Evolutionary conservation across 1,284 basidiomycete species (phyloP).

Genomic region (Xerocomus amazonicus): DNA sequence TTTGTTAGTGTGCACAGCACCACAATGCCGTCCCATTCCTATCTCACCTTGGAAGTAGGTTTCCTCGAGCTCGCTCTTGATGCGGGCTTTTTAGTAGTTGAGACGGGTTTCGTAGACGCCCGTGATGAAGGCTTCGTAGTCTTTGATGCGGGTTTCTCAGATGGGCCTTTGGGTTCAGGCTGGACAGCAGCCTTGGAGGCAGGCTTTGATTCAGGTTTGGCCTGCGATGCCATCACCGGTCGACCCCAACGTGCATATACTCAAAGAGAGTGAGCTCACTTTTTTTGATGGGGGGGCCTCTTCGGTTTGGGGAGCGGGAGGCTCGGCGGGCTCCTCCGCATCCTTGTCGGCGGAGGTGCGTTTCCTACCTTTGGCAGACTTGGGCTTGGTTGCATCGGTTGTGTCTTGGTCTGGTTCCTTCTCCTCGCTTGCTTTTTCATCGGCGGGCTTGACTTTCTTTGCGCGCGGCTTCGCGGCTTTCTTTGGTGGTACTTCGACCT

Average conservation of each 20-base stretch:
- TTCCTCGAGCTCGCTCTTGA: conserved; percentile 42
- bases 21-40: not conserved
- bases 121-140: conserved; percentile 34
- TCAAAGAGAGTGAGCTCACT: conserved; percentile 29
- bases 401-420: conserved; percentile 35
- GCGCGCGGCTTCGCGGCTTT: conserved; percentile 60
- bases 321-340: conserved; percentile 39
- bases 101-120: conserved; percentile 38
- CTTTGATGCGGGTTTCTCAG: conserved; percentile 35
- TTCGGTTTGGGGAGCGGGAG: conserved; percentile 34
- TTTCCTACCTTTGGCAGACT: conserved; percentile 56
- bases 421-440: conserved; percentile 37
- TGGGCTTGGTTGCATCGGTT: conserved; percentile 42
- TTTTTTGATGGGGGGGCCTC: conserved; percentile 51
- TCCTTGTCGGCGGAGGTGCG: conserved; percentile 36
- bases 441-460: conserved; percentile 42
- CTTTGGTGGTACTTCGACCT: conserved; percentile 46
- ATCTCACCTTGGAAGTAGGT: conserved; percentile 39
- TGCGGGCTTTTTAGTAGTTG: conserved; percentile 40
- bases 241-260: not conserved
- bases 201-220: conserved; percentile 30
- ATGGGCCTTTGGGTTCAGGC: conserved; percentile 29
- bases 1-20: not conserved
- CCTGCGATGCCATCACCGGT: conserved; percentile 7
- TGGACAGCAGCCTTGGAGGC: conserved; percentile 22